phyloP scores from a whole-genome alignment of 2,329 filamentous ascomycete species.

The Bipolaris bicolor region DNA sequence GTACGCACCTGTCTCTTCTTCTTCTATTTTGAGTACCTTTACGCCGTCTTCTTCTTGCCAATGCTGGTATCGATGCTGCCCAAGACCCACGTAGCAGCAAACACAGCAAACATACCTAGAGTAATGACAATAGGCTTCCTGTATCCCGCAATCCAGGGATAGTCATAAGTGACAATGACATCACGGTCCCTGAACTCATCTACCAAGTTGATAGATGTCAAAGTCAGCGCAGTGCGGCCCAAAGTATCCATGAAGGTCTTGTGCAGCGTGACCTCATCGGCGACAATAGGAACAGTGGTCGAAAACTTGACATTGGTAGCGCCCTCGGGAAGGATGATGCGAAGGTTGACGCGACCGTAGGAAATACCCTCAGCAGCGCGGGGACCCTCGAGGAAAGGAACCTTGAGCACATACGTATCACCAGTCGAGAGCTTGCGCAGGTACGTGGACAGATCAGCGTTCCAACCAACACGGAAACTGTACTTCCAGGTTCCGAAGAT shows the following conservation, averaged over 20 bases:
- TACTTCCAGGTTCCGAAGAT: conserved; percentile 98
- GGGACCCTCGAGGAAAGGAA: conserved; percentile 92
- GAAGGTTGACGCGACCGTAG: conserved; percentile 80
- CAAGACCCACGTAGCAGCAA: conserved; percentile 74
- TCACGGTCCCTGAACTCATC: conserved; percentile 88
- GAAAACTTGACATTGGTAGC: conserved; percentile 82
- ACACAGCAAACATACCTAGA: conserved; percentile 73
- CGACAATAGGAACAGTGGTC: conserved; percentile 74
- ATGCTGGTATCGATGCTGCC: conserved; percentile 84
- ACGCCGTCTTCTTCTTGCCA: conserved; percentile 59
- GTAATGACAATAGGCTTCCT: conserved; percentile 89
- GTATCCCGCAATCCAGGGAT: conserved; percentile 73
- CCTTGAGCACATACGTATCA: conserved; percentile 81
- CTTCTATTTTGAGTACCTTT: background rate
- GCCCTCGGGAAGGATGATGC: conserved; percentile 88
- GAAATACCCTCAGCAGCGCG: conserved; percentile 84
- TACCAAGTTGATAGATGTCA: conserved; percentile 84
- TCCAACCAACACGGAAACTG: conserved; percentile 96
- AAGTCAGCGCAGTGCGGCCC: conserved; percentile 79
- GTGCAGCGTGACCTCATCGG: conserved; percentile 68
- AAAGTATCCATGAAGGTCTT: conserved; percentile 93
- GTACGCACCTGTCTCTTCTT: background rate
- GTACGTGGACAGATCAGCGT: conserved; percentile 79
- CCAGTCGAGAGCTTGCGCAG: conserved; percentile 68
- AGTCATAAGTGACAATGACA: conserved; percentile 86